Base-by-base conservation (phyloP, 805 yeast species). In the Myxozyma vanderwaltii region DNA sequence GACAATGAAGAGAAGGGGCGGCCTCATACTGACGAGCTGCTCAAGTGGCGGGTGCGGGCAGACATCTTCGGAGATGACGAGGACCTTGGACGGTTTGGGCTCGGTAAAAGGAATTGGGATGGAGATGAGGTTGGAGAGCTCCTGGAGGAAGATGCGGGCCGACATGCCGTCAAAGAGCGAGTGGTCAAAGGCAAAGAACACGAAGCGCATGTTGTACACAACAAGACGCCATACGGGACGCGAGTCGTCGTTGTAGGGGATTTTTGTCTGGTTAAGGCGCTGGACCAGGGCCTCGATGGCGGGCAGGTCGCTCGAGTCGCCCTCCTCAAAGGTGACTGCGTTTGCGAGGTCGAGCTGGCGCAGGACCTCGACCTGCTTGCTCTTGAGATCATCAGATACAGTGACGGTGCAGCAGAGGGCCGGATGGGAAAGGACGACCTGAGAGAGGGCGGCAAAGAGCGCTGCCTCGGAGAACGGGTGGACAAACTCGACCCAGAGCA, bases 111-210 rank as follows among this genome's bases (percentile, higher is more conserved):
- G 21, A 33, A 35, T 19, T 17, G 39, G 47, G n/a, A 33, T 19
- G 36, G 43, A 45, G 17, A 27, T 10, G n/a, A 46, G 51, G 24
- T 38, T 12, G 1, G 54, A 23, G 19, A 56, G 56, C 53, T 56
- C 40, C 8, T 23, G 23, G 8, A 38, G 44, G 17, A 55, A 44
- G 29, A 55, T 38, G 3, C 31, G 50, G 6, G 50, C 60, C 2
- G 60, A 51, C 13, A 47, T 33, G 19, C 63, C 63, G 33, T 59
- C 63, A 8, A 50, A 41, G 7, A 39, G 38, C 8, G 47, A 21
- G 24, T 59, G 63, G 31, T 59, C 63, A 24, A 31, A 54, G 7
- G 48, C 47, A 17, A 53, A 56, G 23, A 46, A 41, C 8, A 59
- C 43, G 24, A 40, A 35, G 2, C 41, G 26, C 19, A 13, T 38